Evolutionary conservation across 805 yeast genomes (phyloP), one percentile per base, ranked within the genome.

Genomic region (Starmerella etchellsii): DNA sequence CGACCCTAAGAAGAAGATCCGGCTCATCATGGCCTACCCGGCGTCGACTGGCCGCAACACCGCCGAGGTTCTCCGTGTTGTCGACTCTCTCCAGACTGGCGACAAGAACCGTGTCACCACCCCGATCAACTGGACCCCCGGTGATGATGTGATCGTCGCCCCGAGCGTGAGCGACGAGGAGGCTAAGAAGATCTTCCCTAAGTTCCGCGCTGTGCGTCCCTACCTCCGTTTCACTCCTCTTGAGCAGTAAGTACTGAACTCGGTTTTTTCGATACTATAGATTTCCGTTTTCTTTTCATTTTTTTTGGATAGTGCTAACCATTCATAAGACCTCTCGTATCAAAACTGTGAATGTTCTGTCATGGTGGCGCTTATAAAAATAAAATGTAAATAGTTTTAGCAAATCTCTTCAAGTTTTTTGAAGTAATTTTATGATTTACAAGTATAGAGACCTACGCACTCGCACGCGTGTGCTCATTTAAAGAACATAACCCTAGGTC

Each of bases 21-120:
- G 96, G 68, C 70, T 84, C 60, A 78, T 80, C 48, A 67, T 85
- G 69, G 70, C 94, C 22, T 85, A 85, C 71, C 96, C 96, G 42
- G 93, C 95, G 50, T 80, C 94, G 36, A 78, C 82, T 48, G 96
- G 96, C 61, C 81, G 96, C 73, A 85, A 87, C 78, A 76, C 94
- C 47, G 78, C 85, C 42, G 96, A 85, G 70, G 93, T 85, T 39
- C 70, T 85, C 60, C 78, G 96, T 69, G 94, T 81, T 42, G 66
- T 85, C 53, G 96, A 85, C 66, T 81, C 95, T 44, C 70, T 85
- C 60, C 95, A 85, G 70, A 67, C 76, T 49, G 82, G 84, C 54
- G 96, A 85, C 67, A 75, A 76, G 63, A 69, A 79, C 69, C 82
- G 93, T 59, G 74, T 85, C 55, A 88, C 87, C 50, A 87, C 96